Percentiles rank a stretch among this genome's conserved stretches.
Evolutionary conservation across 1,284 basidiomycete species (phyloP).

Genomic region (Mycosarcoma mackinlayi): DNA sequence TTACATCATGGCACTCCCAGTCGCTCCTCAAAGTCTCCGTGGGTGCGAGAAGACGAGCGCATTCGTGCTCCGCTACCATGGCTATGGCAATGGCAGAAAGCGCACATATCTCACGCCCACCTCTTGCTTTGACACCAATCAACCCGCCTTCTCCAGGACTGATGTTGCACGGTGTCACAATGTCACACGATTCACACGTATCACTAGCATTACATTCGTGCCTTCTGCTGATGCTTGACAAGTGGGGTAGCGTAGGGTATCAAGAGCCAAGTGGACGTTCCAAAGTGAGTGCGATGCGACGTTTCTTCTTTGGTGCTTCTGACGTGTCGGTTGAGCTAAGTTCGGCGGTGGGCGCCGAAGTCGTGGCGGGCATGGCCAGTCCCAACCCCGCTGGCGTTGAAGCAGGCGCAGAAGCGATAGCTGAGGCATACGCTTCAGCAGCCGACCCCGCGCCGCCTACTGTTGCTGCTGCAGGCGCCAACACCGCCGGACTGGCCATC

Average conservation of each 20-base stretch:
- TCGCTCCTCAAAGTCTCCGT: no score
- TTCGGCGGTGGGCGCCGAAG: slow-evolving; percentile 13
- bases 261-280: slow-evolving; percentile 56
- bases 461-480: slow-evolving; percentile 18
- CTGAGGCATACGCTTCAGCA: slow-evolving; percentile 35
- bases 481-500: slow-evolving; percentile 25
- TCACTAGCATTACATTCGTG: no score
- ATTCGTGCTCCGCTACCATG: no score
- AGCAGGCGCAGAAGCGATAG: slow-evolving; percentile 13
- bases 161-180: no score
- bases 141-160: no score
- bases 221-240: no score
- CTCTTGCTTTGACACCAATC: no score
- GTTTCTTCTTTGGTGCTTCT: slow-evolving; percentile 86
- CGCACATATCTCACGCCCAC: no score
- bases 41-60: no score
- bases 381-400: slow-evolving; percentile 52
- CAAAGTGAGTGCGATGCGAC: slow-evolving; percentile 81
- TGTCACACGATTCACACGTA: no score
- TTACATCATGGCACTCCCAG: no score
- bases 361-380: slow-evolving; percentile 21
- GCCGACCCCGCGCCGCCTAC: slow-evolving; percentile 15
- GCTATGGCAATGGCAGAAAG: no score
- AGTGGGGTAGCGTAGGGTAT: slow-evolving; percentile 7
- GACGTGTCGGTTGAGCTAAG: slow-evolving; percentile 59